Conservation (phyloP, 1,284 basidiomycete genomes). For the Boletellus deceptivus region DNA sequence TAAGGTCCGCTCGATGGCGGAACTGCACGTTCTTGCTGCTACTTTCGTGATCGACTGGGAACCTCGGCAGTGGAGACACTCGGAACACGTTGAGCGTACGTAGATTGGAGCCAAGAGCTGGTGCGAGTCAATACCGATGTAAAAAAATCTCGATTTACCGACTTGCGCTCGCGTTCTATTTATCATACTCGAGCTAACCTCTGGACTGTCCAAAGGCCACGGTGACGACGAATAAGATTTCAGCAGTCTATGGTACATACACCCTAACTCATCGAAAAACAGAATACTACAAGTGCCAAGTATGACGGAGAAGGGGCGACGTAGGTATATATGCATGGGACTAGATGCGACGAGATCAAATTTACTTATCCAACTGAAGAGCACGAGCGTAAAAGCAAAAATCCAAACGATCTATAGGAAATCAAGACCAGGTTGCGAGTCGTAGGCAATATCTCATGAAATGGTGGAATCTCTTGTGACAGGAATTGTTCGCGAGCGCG, state of each 20-base stretch:
- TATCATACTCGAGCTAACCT: not conserved
- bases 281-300: constrained; percentile 22
- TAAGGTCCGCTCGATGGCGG: too few relatives aligned
- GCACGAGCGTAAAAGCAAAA: constrained; percentile 12
- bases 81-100: too few relatives aligned
- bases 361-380: constrained; percentile 23
- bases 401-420: constrained; percentile 15
- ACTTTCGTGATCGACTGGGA: too few relatives aligned
- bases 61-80: too few relatives aligned
- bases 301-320: constrained; percentile 14
- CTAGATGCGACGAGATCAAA: constrained; percentile 14
- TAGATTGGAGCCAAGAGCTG: too few relatives aligned
- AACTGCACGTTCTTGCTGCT: too few relatives aligned
- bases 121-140: too few relatives aligned
- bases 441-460: constrained; percentile 16
- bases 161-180: too few relatives aligned
- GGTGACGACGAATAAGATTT: constrained; percentile 8
- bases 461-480: constrained; percentile 30
- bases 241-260: constrained; percentile 22
- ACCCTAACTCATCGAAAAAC: constrained; percentile 12
- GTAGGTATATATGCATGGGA: constrained; percentile 29
- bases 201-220: not conserved
- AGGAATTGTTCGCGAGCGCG: constrained; percentile 30
- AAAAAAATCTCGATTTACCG: too few relatives aligned
- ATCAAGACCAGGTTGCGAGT: constrained; percentile 5